phyloP scores from a whole-genome alignment of 78 protist species.

The Dictyostelium purpureum region DNA sequence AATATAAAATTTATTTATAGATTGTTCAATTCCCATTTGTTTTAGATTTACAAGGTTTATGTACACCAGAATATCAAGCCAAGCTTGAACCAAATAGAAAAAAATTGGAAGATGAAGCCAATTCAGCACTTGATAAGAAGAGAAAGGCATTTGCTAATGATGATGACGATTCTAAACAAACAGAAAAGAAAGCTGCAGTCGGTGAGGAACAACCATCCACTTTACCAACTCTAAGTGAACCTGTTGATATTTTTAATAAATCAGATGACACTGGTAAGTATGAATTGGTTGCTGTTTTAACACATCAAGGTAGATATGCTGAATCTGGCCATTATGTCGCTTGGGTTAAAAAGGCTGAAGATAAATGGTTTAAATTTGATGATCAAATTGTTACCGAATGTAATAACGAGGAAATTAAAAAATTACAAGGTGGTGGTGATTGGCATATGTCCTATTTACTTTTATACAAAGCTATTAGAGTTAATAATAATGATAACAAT shows the following conservation, averaged over 20 bases:
- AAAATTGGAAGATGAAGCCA: slow-evolving; percentile 62
- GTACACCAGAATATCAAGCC: slow-evolving; percentile 83
- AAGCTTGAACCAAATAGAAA: slow-evolving; percentile 73
- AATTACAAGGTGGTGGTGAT: slow-evolving; percentile 90
- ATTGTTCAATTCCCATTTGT: slow-evolving; percentile 84
- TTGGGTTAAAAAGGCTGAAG: slow-evolving; percentile 85
- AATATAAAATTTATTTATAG: not conserved
- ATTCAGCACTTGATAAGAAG: slow-evolving; percentile 36
- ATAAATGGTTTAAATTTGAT: slow-evolving; percentile 92
- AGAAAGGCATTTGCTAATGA: slow-evolving; percentile 33
- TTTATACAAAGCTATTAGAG: slow-evolving; percentile 74
- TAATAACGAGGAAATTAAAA: slow-evolving; percentile 81
- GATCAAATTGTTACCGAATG: slow-evolving; percentile 87
- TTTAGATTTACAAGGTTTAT: slow-evolving; percentile 83
- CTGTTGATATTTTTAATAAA: not conserved
- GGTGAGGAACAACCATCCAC: slow-evolving; percentile 2
- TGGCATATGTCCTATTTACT: slow-evolving; percentile 93
- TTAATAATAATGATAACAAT: not conserved
- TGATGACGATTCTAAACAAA: slow-evolving; percentile 32
- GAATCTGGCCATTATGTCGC: slow-evolving; percentile 97
- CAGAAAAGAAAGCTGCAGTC: slow-evolving; percentile 40
- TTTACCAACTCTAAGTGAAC: not conserved
- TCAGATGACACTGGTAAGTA: slow-evolving; percentile 86
- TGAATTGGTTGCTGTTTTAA: slow-evolving; percentile 91
- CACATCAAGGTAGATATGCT: slow-evolving; percentile 95